Conservation (phyloP, 2,329 filamentous ascomycete genomes). For the Exophiala lecanii-corni region DNA sequence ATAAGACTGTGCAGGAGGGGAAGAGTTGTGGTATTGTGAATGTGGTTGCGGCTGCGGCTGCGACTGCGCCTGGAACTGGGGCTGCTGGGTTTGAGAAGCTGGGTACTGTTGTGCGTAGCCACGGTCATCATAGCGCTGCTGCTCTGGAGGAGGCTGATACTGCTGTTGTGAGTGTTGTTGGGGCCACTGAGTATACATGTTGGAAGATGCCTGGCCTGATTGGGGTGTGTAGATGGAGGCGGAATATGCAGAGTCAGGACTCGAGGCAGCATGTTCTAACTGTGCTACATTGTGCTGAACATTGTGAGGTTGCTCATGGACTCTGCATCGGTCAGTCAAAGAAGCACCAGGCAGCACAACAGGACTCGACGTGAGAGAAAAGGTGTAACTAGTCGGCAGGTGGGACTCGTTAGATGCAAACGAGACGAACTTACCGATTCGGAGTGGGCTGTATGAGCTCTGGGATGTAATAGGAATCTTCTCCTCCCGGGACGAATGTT, state of each 20-base stretch:
- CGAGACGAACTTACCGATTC: slow-evolving; percentile 58
- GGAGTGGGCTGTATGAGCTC: slow-evolving; percentile 66
- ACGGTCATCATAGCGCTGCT: slow-evolving; percentile 31
- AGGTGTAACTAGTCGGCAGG: no score
- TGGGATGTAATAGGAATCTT: slow-evolving; percentile 66
- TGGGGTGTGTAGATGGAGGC: slow-evolving; percentile 20
- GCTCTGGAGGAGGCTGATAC: slow-evolving; percentile 34
- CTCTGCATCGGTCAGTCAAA: no score
- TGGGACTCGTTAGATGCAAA: no score
- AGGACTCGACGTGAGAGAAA: no score
- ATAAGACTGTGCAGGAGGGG: slow-evolving; percentile 11
- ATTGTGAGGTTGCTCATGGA: slow-evolving; percentile 61
- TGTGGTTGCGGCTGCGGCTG: slow-evolving; percentile 33
- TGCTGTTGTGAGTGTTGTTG: slow-evolving; percentile 5
- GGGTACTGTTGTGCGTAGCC: background rate
- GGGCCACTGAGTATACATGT: slow-evolving; percentile 8
- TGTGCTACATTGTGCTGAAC: slow-evolving; percentile 93
- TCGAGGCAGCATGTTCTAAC: slow-evolving; percentile 60
- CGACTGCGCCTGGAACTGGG: slow-evolving; percentile 1
- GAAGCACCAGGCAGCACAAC: no score
- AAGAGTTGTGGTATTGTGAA: slow-evolving; percentile 32
- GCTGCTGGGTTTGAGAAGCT: background rate
- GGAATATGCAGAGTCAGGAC: slow-evolving; percentile 17
- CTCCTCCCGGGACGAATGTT: slow-evolving; percentile 64
- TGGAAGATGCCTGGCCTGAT: slow-evolving; percentile 11